Evolutionary conservation across 2,329 filamentous ascomycete genomes (phyloP), one percentile per base, ranked within the genome.

Genomic region (Fusarium tanahbumbuense): DNA sequence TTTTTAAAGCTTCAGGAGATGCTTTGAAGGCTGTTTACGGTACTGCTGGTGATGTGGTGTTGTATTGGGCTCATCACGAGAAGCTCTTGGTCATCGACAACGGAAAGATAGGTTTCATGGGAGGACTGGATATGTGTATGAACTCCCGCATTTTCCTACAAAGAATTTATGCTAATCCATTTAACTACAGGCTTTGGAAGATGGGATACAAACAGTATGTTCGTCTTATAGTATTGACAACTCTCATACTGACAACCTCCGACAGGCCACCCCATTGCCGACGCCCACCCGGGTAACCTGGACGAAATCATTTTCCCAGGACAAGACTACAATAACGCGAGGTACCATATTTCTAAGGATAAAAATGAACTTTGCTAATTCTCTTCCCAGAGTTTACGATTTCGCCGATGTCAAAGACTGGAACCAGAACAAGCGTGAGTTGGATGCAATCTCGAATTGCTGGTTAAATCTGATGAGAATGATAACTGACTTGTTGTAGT

Each of bases 31-130:
- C 90, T 1, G 81, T 97, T 2, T 97, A 97, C 76, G 94, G 94
- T 56, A 91, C 92, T 52, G 89, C 89, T 34, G 92, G 94, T 32
- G 93, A 92, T 71, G 88, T 94, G 3, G 91, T 97, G 13, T 82
- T 97, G 2, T 97, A 93, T 80, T 97, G 94, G 94, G 93, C 93
- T 5, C 94, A 97, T 74, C 94, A 97, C 73, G 94, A 98, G 81
- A 98, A 98, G 80, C 86, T 97, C 1, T 93, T 93, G 72, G 78
- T 97, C 3, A 82, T 98, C 18, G 94, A 98, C 77, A 88, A 91
- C 12, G 68, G 68, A n/a, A 84, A 85, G 12, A 84, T 91, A 59
- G 93, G 91, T 4, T 97, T 98, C 77, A 97, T 97, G 94, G 94
- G 93, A 50, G 94, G 94, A 22, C 83, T 97, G 2, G 94, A 97